Evolutionary conservation across 2,329 filamentous ascomycete genomes (phyloP), one percentile per base, ranked within the genome.

Genomic region (Trichophyton schoenleinii): DNA sequence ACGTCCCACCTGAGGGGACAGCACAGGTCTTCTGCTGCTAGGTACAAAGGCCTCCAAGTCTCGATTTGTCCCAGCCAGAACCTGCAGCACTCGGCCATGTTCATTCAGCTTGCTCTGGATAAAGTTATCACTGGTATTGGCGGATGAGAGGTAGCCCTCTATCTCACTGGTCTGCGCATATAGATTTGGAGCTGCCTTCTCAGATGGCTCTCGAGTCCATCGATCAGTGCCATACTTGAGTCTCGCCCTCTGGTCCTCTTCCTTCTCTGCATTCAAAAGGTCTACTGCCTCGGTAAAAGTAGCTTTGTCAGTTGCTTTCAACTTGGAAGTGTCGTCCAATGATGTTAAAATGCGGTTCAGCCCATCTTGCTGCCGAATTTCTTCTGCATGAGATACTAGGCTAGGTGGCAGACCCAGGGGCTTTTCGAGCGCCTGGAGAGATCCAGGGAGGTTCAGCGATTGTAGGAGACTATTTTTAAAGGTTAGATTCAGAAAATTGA

Each of bases 351-450:
- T 76, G 31, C 88, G 81, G 61, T 87, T 85, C 36, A 96, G 78
- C 0, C 90, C 92, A 69, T 96, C 91, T 61, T 91, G 88, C 71
- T 97, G 92, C 20, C 91, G 83, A 57, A 99, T 87, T 70, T 97
- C 94, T 70, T 97, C 92, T 0, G 92, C 92, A 67, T 96, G 94
- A 22, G 94, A 89, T 2, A 91, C 83, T 1, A 99, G 76, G 15
- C 85, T 88, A 0, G 90, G 89, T 0, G 94, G 94, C 3, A 99
- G 75, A 0, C 94, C 94, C 0, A 99, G 80, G 0, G 94, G 94
- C 71, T 96, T 97, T 71, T 99, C 94, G 0, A 97, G 80, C 0
- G 94, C 94, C 71, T 99, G 94, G 3, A 99, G 76, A 0, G 92
- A 95, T 0, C 94, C 94, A 0, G 94, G 94, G 0, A 99, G 81